Evolutionary conservation across 805 yeast genomes (phyloP).

Genomic region (Clavispora vitiphila): DNA sequence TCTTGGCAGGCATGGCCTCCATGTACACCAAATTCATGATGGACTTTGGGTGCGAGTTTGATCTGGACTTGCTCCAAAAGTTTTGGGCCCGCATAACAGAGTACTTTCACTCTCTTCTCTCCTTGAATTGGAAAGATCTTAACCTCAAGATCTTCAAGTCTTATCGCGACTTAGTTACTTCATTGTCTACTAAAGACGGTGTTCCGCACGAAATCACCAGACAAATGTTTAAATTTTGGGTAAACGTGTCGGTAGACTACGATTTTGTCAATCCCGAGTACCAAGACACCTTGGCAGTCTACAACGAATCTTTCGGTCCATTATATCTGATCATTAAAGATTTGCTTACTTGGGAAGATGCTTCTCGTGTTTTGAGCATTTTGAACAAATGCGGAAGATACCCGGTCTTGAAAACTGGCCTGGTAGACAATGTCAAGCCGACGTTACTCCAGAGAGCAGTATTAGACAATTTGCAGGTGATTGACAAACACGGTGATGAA

Average conservation of each 20-base stretch:
- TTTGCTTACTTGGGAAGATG: conserved; percentile 27
- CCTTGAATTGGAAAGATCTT: conserved; percentile 45
- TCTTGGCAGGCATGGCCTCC: conserved; percentile 62
- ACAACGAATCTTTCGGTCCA: conserved; percentile 49
- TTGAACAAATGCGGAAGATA: conserved; percentile 66
- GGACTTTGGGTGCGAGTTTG: conserved; percentile 22
- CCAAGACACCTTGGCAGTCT: conserved; percentile 56
- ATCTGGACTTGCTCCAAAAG: conserved; percentile 7
- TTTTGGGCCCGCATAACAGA: conserved; percentile 57
- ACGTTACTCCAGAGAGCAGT: conserved; percentile 63
- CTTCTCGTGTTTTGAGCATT: conserved; percentile 50
- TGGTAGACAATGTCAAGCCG: conserved; percentile 45
- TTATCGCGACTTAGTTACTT: conserved; percentile 42
- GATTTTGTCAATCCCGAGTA: conserved; percentile 42
- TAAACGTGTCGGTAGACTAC: conserved; percentile 33
- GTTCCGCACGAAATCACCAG: conserved; percentile 23
- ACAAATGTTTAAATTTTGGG: conserved; percentile 49
- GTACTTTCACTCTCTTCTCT: conserved; percentile 40
- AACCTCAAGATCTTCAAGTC: conserved; percentile 53
- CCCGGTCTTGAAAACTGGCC: conserved; percentile 61
- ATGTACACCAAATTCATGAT: conserved; percentile 52
- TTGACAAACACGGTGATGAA: conserved; percentile 20
- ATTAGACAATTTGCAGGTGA: conserved; percentile 40
- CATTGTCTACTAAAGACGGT: conserved; percentile 17
- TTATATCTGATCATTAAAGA: conserved; percentile 34